Percentiles rank a stretch among this genome's conserved stretches.
Conservation (phyloP, 495 filamentous ascomycete genomes). For the Talaromyces proteolyticus region DNA sequence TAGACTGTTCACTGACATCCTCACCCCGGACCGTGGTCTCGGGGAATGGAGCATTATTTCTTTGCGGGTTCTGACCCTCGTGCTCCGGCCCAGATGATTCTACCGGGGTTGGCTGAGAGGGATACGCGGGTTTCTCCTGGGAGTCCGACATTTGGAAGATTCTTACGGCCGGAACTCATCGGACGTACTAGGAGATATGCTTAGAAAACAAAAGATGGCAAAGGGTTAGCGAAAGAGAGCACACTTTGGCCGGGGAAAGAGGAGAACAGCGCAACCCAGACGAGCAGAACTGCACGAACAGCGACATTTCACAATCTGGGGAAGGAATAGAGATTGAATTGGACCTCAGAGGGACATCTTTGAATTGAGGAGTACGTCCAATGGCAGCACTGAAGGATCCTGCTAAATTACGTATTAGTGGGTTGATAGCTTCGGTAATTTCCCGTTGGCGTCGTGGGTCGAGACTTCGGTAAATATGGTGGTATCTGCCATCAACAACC, state of each 20-base stretch:
- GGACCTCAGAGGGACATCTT: no score
- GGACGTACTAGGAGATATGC: background rate
- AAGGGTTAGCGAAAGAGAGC: background rate
- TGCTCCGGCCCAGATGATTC: slow-evolving; percentile 7
- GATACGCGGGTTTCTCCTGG: slow-evolving; percentile 11
- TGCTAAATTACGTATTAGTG: no score
- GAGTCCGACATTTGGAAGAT: slow-evolving; percentile 10
- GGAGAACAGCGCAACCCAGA: background rate
- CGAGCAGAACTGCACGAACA: slow-evolving; percentile 10
- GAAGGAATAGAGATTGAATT: no score
- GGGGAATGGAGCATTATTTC: background rate
- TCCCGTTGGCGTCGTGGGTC: no score
- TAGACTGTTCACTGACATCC: slow-evolving; percentile 11
- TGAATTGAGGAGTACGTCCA: no score
- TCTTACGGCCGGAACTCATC: background rate
- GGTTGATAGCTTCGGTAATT: no score
- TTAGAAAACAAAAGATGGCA: background rate
- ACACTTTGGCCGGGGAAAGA: background rate
- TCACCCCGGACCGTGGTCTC: background rate
- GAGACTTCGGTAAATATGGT: no score
- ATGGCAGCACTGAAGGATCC: no score
- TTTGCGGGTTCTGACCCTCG: background rate
- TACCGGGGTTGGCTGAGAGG: slow-evolving; percentile 8
- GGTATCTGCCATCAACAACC: no score
- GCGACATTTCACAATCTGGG: no score